These are phyloP conservation scores for Schizophyllum commune DNA, from an alignment of 1,284 basidiomycete species.

Conservation along the genomic window DNA sequence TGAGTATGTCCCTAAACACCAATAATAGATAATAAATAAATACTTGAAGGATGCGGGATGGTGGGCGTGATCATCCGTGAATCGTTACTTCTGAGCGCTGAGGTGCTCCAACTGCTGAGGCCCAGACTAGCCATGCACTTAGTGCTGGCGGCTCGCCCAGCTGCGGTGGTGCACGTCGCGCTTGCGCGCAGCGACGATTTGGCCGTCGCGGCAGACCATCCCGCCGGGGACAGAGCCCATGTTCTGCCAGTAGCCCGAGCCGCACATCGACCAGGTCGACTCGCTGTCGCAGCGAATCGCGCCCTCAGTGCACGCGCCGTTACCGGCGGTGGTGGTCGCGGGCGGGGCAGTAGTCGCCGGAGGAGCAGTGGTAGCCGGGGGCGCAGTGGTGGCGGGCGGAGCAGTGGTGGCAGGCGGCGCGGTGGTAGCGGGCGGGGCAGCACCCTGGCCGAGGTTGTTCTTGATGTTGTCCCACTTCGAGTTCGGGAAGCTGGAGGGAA, in stretches of 20 bases:
- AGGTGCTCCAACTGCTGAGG: no score
- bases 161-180: not conserved
- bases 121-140: not conserved
- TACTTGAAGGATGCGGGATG: not conserved
- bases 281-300: not conserved
- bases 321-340: constrained; percentile 14
- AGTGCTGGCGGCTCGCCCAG: not conserved
- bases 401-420: constrained; percentile 13
- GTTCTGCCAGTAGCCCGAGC: not conserved
- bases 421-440: constrained; percentile 7
- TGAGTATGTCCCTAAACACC: not conserved
- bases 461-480: constrained; percentile 67
- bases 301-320: constrained; percentile 10
- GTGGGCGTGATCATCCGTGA: not conserved
- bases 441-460: constrained; percentile 42
- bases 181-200: not conserved
- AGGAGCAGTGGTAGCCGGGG: constrained; percentile 12
- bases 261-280: not conserved
- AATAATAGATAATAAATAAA: not conserved
- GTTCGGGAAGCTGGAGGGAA: constrained; percentile 41
- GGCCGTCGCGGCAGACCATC: not conserved
- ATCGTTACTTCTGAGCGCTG: not conserved
- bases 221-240: not conserved
- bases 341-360: constrained; percentile 5
- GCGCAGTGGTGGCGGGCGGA: constrained; percentile 15